These are phyloP conservation scores for Cercophora scortea DNA, from an alignment of 495 filamentous ascomycete genomes.

Conservation along the genomic window DNA sequence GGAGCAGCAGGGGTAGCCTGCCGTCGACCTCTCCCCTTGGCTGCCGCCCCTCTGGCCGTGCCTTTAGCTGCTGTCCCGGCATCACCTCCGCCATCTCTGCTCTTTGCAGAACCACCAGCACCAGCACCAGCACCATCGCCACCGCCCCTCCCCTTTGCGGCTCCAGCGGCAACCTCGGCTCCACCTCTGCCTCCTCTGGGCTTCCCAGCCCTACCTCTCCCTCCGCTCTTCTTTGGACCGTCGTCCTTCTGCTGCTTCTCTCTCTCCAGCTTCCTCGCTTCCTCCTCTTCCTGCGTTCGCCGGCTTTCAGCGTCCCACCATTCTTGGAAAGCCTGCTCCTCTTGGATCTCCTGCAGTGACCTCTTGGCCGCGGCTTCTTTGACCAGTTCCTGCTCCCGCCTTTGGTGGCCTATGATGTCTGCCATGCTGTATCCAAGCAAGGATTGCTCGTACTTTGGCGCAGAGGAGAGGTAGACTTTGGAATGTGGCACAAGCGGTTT, in stretches of 20 bases:
- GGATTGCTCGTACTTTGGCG: slow-evolving; percentile 40
- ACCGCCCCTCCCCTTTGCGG: not conserved
- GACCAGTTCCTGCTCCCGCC: slow-evolving; percentile 73
- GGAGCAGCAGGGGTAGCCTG: not conserved
- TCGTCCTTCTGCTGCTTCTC: slow-evolving; percentile 20
- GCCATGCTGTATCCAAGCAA: slow-evolving; percentile 63
- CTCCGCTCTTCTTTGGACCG: slow-evolving; percentile 10
- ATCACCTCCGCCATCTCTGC: not conserved
- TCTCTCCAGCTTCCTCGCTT: slow-evolving; percentile 37
- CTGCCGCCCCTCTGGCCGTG: not conserved
- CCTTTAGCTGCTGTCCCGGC: not conserved
- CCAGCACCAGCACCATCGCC: not conserved
- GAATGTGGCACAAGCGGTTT: slow-evolving; percentile 38
- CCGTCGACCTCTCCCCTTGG: slow-evolving; percentile 5
- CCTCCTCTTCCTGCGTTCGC: slow-evolving; percentile 57
- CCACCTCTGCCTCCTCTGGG: not conserved
- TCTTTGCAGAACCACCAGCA: not conserved
- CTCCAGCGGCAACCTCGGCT: not conserved
- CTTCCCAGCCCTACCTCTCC: slow-evolving; percentile 24
- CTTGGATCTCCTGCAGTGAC: slow-evolving; percentile 85
- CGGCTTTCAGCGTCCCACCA: slow-evolving; percentile 96
- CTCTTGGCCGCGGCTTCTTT: slow-evolving; percentile 79
- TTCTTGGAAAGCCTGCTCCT: slow-evolving; percentile 91
- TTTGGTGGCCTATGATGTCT: slow-evolving; percentile 85
- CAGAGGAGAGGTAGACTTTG: slow-evolving; percentile 39